A percentile compares a stretch with the other conserved stretches of the same genome.
These are phyloP conservation scores for Leishmania guyanensis DNA, from an alignment of 208 protist genomes.

Conservation along the genomic window DNA sequence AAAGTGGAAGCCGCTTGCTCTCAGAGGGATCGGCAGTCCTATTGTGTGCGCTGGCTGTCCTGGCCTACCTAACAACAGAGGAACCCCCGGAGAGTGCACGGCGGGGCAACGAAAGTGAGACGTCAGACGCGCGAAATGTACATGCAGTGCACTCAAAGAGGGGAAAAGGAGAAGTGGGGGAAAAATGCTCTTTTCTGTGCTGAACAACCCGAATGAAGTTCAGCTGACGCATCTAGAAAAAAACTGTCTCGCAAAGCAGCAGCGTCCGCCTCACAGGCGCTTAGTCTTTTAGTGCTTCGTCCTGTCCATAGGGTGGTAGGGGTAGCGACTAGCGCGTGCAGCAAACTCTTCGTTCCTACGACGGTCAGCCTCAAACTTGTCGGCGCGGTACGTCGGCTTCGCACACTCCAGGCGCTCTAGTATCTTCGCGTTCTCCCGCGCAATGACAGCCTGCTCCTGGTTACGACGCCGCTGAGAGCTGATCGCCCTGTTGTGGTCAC, in stretches of 20 bases:
- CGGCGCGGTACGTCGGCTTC: slow-evolving; percentile 48
- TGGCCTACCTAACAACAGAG: no score
- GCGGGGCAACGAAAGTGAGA: not conserved
- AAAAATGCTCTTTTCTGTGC: no score
- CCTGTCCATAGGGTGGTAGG: slow-evolving; percentile 46
- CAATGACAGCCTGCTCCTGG: slow-evolving; percentile 40
- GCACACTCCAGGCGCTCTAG: slow-evolving; percentile 49
- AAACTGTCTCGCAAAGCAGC: no score
- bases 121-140: not conserved
- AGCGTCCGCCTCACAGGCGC: no score
- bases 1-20: no score
- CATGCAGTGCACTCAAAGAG: not conserved
- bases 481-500: slow-evolving; percentile 40
- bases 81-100: no score
- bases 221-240: not conserved
- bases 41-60: no score
- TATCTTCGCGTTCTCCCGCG: slow-evolving; percentile 55
- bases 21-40: no score
- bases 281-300: not conserved
- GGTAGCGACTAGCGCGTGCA: slow-evolving; percentile 55
- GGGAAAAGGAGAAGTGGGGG: not conserved
- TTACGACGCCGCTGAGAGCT: slow-evolving; percentile 50
- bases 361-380: slow-evolving; percentile 52
- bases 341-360: slow-evolving; percentile 58
- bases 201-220: no score